A percentile compares a stretch with the other conserved stretches of the same genome.
These are phyloP conservation scores for Cajanus cajan DNA, from an alignment of 306 rosid species.

Conservation along the genomic window DNA sequence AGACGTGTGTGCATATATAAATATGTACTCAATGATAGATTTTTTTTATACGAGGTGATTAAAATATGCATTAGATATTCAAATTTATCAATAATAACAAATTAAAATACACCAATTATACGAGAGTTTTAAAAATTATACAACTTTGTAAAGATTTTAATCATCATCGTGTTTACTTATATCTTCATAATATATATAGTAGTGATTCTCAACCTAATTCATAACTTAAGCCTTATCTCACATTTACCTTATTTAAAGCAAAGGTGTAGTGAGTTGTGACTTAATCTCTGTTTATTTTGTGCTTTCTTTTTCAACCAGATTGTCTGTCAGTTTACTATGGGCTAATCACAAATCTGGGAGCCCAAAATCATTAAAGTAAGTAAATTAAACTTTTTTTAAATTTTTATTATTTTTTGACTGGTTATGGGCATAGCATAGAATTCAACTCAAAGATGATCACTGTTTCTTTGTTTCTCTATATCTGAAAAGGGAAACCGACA, in stretches of 20 bases:
- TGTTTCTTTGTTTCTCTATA: constrained; percentile 12
- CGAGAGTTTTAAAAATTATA: too few relatives aligned
- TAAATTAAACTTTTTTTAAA: neutral
- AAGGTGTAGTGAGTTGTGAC: neutral
- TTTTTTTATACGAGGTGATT: neutral
- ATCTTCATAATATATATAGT: constrained; percentile 12
- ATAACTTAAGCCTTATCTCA: constrained; percentile 14
- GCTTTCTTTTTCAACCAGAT: neutral
- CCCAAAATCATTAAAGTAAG: constrained; percentile 15
- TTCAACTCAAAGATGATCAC: constrained; percentile 45
- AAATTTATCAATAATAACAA: too few relatives aligned
- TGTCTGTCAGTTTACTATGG: neutral
- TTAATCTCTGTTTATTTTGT: neutral
- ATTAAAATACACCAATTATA: neutral
- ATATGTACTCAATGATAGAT: neutral
- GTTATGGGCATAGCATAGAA: neutral
- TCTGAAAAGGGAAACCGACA: constrained; percentile 31
- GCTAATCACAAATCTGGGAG: neutral
- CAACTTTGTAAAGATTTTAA: neutral
- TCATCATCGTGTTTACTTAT: neutral
- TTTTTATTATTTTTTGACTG: neutral
- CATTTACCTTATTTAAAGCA: neutral
- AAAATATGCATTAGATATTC: neutral
- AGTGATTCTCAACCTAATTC: constrained; percentile 29
- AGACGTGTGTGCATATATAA: neutral